Conservation (phyloP, 2,329 filamentous ascomycete genomes). For the Paraphaeosphaeria sporulosa region DNA sequence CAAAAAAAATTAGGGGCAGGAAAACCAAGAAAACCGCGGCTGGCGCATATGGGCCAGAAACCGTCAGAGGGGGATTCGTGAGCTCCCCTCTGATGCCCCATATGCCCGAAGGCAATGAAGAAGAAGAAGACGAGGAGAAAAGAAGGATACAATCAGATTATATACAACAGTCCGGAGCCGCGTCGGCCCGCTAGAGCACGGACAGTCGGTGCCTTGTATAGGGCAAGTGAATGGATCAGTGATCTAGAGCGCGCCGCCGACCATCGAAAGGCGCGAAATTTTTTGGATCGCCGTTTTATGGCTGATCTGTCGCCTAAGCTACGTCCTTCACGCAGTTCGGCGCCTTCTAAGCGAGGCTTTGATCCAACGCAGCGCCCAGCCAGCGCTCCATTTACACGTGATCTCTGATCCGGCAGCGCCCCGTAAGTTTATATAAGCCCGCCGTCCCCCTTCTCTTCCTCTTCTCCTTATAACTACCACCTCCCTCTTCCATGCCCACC, state of each 20-base stretch:
- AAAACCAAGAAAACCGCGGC: conserved; percentile 2
- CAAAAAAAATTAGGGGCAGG: neutral
- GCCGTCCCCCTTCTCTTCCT: neutral
- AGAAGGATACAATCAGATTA: neutral
- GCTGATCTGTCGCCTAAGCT: neutral
- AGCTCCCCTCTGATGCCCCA: neutral
- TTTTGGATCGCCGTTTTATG: neutral
- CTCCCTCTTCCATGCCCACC: neutral
- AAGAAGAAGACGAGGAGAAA: neutral
- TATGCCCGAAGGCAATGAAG: neutral
- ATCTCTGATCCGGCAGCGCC: neutral
- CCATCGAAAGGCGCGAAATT: neutral
- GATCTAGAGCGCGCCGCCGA: neutral
- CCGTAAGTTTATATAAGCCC: neutral
- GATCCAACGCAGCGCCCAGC: neutral
- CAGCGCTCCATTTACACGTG: neutral
- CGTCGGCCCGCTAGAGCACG: neutral
- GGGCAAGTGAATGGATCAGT: neutral
- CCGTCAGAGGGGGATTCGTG: neutral
- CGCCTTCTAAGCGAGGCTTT: neutral
- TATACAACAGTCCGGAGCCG: neutral
- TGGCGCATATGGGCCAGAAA: neutral
- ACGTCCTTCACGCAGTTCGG: neutral
- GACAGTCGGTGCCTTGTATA: neutral
- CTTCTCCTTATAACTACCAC: neutral